Evolutionary conservation across 768 basidiomycete genomes (phyloP).

Genomic region (Hygrophorus pudorinus): DNA sequence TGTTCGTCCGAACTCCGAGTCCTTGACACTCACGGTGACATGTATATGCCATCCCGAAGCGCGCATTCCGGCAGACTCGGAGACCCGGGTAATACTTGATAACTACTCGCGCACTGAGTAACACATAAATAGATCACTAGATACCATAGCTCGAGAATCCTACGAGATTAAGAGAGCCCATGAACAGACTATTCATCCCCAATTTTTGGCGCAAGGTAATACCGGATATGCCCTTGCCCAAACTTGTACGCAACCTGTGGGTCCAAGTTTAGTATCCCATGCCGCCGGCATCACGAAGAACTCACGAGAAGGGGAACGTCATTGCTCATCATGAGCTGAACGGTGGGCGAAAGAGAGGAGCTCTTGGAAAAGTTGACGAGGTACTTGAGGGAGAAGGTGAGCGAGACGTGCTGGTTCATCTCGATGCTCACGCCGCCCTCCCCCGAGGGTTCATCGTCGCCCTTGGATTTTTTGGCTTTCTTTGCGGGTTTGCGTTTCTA

Average conservation of each 20-base stretch:
- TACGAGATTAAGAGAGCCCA: no score
- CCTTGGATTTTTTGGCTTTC: slow-evolving; percentile 41
- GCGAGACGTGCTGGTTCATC: slow-evolving; percentile 82
- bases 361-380: slow-evolving; percentile 95
- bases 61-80: no score
- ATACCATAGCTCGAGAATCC: neutral
- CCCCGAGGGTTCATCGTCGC: slow-evolving; percentile 41
- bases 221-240: slow-evolving; percentile 78
- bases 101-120: no score
- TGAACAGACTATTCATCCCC: slow-evolving; percentile 69
- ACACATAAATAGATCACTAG: no score
- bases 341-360: slow-evolving; percentile 56
- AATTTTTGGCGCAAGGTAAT: slow-evolving; percentile 96
- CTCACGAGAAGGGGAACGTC: slow-evolving; percentile 56
- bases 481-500: slow-evolving; percentile 25
- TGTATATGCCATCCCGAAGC: no score
- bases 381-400: slow-evolving; percentile 96
- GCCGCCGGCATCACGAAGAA: slow-evolving; percentile 4
- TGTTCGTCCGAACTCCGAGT: no score
- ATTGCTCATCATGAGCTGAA: slow-evolving; percentile 83
- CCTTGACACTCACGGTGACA: no score
- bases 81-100: neutral
- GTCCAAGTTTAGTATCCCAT: slow-evolving; percentile 3
- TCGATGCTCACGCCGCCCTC: slow-evolving; percentile 57
- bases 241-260: slow-evolving; percentile 76